Conservation (phyloP, 2,329 filamentous ascomycete genomes). For the Sporothrix phasma region DNA sequence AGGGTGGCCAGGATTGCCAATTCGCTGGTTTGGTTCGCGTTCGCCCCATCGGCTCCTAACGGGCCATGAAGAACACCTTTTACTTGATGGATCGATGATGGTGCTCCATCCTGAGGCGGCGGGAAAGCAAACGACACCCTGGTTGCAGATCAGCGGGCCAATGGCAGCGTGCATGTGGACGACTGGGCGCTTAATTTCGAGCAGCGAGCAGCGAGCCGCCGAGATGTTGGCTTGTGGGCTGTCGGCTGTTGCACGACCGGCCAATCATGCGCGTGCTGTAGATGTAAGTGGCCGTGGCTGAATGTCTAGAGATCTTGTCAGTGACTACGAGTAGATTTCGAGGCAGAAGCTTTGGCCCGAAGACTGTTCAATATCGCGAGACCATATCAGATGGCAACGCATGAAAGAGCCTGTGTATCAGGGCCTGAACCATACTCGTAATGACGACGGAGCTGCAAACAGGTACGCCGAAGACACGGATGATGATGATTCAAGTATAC, state of each 20-base stretch:
- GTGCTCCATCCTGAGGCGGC: conserved; percentile 26
- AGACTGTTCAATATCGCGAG: not conserved
- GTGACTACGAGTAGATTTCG: not conserved
- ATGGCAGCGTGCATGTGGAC: conserved; percentile 16
- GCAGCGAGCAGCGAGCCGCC: conserved; percentile 10
- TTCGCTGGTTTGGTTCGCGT: conserved; percentile 5
- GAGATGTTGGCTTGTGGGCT: not conserved
- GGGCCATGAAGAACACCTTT: not conserved
- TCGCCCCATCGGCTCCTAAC: conserved; percentile 2
- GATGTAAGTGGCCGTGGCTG: not conserved
- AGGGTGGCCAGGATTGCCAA: conserved; percentile 9
- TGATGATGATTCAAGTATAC: too few relatives aligned
- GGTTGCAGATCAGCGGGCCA: conserved; percentile 17
- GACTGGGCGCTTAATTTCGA: conserved; percentile 21
- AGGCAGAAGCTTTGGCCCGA: not conserved
- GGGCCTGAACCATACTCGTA: not conserved
- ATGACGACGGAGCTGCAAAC: not conserved
- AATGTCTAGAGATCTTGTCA: not conserved
- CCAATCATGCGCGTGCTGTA: not conserved
- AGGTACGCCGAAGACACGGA: not conserved
- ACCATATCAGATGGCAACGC: not conserved
- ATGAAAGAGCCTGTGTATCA: not conserved
- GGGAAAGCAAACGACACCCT: conserved; percentile 5
- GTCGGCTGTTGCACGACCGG: not conserved
- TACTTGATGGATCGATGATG: not conserved